Percentiles rank a stretch among this genome's conserved stretches.
These are phyloP conservation scores for Staphylotrichum longicolle DNA, from an alignment of 495 filamentous ascomycete species.

Conservation along the genomic window DNA sequence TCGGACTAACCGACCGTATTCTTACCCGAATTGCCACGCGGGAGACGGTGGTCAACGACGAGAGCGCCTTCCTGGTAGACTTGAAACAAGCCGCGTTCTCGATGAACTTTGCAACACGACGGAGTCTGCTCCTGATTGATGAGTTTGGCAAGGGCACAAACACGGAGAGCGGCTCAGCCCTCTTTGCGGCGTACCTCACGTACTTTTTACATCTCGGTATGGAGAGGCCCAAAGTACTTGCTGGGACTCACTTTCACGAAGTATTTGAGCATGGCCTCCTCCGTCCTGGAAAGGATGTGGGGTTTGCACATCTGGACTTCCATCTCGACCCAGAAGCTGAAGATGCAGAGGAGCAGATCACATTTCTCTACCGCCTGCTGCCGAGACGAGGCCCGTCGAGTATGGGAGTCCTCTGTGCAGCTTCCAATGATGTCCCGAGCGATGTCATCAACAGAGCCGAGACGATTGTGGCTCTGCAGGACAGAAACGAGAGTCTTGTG, in stretches of 20 bases:
- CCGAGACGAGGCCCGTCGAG: slow-evolving; percentile 74
- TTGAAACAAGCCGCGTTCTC: slow-evolving; percentile 82
- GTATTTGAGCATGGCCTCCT: slow-evolving; percentile 79
- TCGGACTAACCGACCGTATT: slow-evolving; percentile 92
- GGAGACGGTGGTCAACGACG: slow-evolving; percentile 78
- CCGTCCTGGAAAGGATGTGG: slow-evolving; percentile 53
- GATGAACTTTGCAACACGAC: slow-evolving; percentile 70
- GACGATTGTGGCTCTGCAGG: slow-evolving; percentile 65
- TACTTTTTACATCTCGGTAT: slow-evolving; percentile 62
- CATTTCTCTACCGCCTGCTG: slow-evolving; percentile 76
- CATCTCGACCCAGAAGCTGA: slow-evolving; percentile 60
- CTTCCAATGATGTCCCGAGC: slow-evolving; percentile 74
- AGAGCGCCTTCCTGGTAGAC: slow-evolving; percentile 93
- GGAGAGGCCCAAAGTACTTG: slow-evolving; percentile 77
- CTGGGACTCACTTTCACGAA: slow-evolving; percentile 92
- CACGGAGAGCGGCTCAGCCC: slow-evolving; percentile 73
- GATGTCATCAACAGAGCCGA: slow-evolving; percentile 74
- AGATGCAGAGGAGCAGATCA: slow-evolving; percentile 68
- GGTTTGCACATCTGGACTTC: slow-evolving; percentile 88
- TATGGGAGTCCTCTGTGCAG: slow-evolving; percentile 81
- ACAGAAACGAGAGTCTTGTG: slow-evolving; percentile 51
- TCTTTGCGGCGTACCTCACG: slow-evolving; percentile 79
- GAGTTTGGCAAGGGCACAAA: slow-evolving; percentile 97
- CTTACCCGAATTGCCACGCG: slow-evolving; percentile 82
- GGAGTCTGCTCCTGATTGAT: slow-evolving; percentile 81